Evolutionary conservation across 164 flowering plant genomes (phyloP), one percentile per base, ranked within the genome.

Genomic region (Aristolochia californica): DNA sequence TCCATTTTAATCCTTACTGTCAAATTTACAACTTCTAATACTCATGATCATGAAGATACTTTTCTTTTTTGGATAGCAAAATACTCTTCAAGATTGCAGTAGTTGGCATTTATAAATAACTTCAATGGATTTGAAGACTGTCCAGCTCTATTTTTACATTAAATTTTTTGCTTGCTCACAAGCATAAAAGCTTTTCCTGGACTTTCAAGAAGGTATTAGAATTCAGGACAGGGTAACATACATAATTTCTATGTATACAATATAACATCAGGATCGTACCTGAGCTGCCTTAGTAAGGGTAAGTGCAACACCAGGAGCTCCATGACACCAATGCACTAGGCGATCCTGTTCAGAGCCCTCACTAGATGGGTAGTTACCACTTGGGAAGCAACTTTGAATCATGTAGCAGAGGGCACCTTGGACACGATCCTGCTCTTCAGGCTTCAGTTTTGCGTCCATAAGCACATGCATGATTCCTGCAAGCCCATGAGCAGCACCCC

Each of bases 321-420:
- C 95, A 71, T 85, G 95, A 63, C 94, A 85, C 95, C 93, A 87
- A 71, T 87, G 95, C 47, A 87, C 94, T 48, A 85, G 89, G 54
- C 69, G 64, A 62, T 90, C 97, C 2, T 64, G 26, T 21, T 66
- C 66, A 0, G 61, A 71, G 57, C 70, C 88, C 61, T 91, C 95
- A 62, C 85, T 83, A 0, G 83, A 70, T 27, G 82, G 95, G 59
- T 82, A 86, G 65, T 91, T 91, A 1, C 95, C 90, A 68, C 88
- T 80, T 1, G 86, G 82, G 30, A 82, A 81, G 7, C 87, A 76
- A 57, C 83, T 79, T 13, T 64, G 72, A 23, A 87, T 83, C 97
- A 87, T 82, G 66, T 79, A 80, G 17, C 60, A 66, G 11, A 90
- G 82, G 11, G 93, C 85, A 45, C 70, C 75, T 69, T 77, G 80